A percentile compares a stretch with the other conserved stretches of the same genome.
phyloP scores from a whole-genome alignment of 169 alveolate genomes.

The Prorocentrum cordatum region DNA sequence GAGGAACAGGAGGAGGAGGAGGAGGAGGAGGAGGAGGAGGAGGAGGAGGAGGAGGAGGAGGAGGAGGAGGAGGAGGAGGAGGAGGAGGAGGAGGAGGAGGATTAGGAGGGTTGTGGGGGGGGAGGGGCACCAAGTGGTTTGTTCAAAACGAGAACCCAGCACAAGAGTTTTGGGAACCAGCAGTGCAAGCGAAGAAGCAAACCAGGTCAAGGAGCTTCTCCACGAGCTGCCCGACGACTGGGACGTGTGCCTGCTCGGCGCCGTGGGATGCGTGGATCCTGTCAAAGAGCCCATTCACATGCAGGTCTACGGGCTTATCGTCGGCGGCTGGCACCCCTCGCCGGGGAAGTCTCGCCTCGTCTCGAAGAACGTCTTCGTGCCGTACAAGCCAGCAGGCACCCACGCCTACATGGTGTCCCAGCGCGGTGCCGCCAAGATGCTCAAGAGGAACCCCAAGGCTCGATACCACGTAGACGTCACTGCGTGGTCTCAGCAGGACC shows the following conservation, averaged over 20 bases:
- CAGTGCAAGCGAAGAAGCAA: too few relatives aligned
- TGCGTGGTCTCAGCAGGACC: conserved; percentile 42
- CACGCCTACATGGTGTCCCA: conserved; percentile 41
- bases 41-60: too few relatives aligned
- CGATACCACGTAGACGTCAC: conserved; percentile 58
- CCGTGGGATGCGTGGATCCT: not conserved
- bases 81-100: too few relatives aligned
- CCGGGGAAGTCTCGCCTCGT: conserved; percentile 39
- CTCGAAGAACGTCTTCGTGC: not conserved
- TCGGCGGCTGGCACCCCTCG: conserved; percentile 39
- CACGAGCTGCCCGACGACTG: not conserved
- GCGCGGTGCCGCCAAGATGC: not conserved
- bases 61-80: too few relatives aligned
- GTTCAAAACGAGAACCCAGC: too few relatives aligned
- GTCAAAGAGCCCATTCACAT: conserved; percentile 40
- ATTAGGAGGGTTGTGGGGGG: too few relatives aligned
- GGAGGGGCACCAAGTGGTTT: too few relatives aligned
- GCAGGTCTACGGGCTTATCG: not conserved
- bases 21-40: too few relatives aligned
- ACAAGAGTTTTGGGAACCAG: too few relatives aligned
- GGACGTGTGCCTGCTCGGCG: not conserved
- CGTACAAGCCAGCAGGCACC: conserved; percentile 6
- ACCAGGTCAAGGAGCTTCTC: too few relatives aligned
- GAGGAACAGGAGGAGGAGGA: too few relatives aligned
- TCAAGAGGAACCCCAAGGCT: not conserved